phyloP scores from a whole-genome alignment of 306 rosid species.

The Vigna unguiculata region DNA sequence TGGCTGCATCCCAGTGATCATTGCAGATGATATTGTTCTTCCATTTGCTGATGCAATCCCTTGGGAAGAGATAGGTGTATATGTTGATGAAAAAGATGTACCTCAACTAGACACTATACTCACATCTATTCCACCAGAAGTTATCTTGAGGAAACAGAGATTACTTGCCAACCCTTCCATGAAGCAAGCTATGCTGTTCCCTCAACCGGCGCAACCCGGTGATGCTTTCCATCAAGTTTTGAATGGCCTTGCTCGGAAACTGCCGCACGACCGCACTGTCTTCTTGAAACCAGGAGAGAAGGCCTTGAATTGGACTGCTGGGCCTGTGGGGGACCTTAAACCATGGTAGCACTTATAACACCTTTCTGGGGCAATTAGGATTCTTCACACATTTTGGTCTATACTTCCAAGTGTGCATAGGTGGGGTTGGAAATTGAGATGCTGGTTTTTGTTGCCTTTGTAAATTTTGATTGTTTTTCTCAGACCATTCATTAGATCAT shows the following conservation, averaged over 20 bases:
- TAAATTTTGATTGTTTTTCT: slow-evolving; percentile 44
- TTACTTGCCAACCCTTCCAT: slow-evolving; percentile 97
- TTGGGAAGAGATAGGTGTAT: slow-evolving; percentile 97
- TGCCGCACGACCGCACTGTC: slow-evolving; percentile 69
- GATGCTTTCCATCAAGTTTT: slow-evolving; percentile 96
- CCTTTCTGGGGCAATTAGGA: slow-evolving; percentile 35
- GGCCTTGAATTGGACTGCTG: slow-evolving; percentile 91
- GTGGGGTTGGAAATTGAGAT: slow-evolving; percentile 39
- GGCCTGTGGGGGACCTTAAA: slow-evolving; percentile 88
- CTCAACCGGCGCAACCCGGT: slow-evolving; percentile 89
- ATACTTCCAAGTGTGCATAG: slow-evolving; percentile 43
- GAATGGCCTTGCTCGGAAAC: slow-evolving; percentile 92
- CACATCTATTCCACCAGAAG: slow-evolving; percentile 87
- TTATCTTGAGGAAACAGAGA: slow-evolving; percentile 87
- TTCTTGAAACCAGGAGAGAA: slow-evolving; percentile 76
- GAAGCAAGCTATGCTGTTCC: slow-evolving; percentile 99
- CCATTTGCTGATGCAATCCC: slow-evolving; percentile 99
- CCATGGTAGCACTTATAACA: slow-evolving; percentile 66
- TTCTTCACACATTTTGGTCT: slow-evolving; percentile 39
- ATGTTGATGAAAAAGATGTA: slow-evolving; percentile 86
- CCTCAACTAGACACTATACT: slow-evolving; percentile 86
- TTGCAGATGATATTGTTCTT: slow-evolving; percentile 94
- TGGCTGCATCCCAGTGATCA: slow-evolving; percentile 97
- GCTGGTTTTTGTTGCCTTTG: slow-evolving; percentile 37
- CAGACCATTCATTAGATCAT: slow-evolving; percentile 37